Percentiles rank a stretch among this genome's conserved stretches.
Evolutionary conservation across 2,329 filamentous ascomycete genomes (phyloP).

Genomic region (Calcarisporium arbuscula): DNA sequence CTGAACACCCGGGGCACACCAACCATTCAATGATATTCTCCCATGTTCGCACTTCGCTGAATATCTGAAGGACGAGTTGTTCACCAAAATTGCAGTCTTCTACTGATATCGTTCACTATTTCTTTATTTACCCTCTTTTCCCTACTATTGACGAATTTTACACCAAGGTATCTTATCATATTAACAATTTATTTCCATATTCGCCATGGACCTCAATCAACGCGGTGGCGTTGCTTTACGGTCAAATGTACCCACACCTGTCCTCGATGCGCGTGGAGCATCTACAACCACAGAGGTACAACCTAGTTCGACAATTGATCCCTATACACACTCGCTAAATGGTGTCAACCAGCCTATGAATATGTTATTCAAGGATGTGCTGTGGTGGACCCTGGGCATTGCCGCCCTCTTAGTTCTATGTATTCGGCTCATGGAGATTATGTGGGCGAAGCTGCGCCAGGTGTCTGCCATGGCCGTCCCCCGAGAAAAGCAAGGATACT

Average conservation of each 20-base stretch:
- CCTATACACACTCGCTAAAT: constrained; percentile 49
- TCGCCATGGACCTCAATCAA: constrained; percentile 26
- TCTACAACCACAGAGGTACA: constrained; percentile 22
- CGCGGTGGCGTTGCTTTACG: constrained; percentile 23
- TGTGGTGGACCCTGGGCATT: constrained; percentile 57
- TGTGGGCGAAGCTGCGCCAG: constrained; percentile 51
- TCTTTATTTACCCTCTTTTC: no score
- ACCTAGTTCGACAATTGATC: constrained; percentile 44
- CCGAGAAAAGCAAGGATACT: constrained; percentile 50
- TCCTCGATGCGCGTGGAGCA: constrained; percentile 22
- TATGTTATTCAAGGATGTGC: constrained; percentile 46
- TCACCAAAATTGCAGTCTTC: no score
- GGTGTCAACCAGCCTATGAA: constrained; percentile 56
- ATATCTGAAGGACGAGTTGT: no score
- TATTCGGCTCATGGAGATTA: constrained; percentile 48
- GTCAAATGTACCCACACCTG: constrained; percentile 23
- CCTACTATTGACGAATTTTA: no score
- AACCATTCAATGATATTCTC: no score
- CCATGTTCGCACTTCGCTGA: no score
- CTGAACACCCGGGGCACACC: no score
- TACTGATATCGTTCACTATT: no score
- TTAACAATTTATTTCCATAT: constrained; percentile 2
- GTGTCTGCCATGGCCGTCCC: constrained; percentile 51
- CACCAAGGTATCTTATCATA: no score
- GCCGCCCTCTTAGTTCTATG: constrained; percentile 46